Evolutionary conservation across 2,329 filamentous ascomycete genomes (phyloP), one percentile per base, ranked within the genome.

Genomic region (Ceratocystis cubensis): DNA sequence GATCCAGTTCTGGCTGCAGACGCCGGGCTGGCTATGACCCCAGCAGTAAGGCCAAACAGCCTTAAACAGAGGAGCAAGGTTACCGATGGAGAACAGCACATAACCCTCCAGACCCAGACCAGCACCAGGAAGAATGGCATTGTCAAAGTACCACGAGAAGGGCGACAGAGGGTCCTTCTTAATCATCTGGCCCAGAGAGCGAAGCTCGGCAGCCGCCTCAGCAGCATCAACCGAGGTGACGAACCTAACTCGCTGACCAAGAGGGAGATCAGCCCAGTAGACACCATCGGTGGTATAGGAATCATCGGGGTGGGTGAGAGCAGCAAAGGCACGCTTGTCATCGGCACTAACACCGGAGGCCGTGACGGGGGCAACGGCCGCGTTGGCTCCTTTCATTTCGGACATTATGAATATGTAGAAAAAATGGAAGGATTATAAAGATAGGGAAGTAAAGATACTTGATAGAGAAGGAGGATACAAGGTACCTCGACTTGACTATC

Each of bases 11-110:
- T 83, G 76, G 73, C 84, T 83, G 79, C 93, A 97, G 59, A 65
- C 63, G 33, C 50, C 28, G 33, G 83, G 85, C 2, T 80, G 75
- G 68, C 82, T 75, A 0, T 73, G 74, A 13, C 79, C 80, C 93
- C 93, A 97, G 79, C 93, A 97, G 2, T 78, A 71, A 0, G 85
- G 83, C 82, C 93, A 97, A 5, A 85, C 84, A 44, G 84, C 81
- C 69, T 84, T 76, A 73, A 96, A 93, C 10, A 97, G 81, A 3
- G 92, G 89, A 73, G 88, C 85, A 70, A 97, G 80, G 76, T 96
- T 96, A 67, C 93, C 93, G 71, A 97, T 96, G 69, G 92, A 96
- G 81, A 97, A 97, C 22, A 97, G 83, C 53, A 96, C 92, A 74
- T 96, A 97, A 72, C 91, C 93, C 81, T 97, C 93, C 33, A 97